These are phyloP conservation scores for Acacia pycnantha DNA, from an alignment of 331 rosid genomes.

Conservation along the genomic window DNA sequence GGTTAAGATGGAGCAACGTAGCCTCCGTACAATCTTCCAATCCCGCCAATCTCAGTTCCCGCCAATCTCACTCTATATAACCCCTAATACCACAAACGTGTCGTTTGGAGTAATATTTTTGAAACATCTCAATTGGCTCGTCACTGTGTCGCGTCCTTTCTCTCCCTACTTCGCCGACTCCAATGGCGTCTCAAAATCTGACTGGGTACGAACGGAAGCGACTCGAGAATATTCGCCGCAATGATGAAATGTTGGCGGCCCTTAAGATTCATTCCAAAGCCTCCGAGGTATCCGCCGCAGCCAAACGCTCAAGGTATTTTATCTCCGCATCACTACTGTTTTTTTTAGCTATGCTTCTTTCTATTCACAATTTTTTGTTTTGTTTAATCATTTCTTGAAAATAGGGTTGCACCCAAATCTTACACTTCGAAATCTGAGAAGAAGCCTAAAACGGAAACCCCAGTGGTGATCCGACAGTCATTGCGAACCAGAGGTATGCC, in stretches of 20 bases:
- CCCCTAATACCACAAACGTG: not conserved
- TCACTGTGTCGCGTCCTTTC: not conserved
- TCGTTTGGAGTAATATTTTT: no score
- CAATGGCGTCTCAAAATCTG: constrained; percentile 56
- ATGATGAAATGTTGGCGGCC: constrained; percentile 77
- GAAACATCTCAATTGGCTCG: not conserved
- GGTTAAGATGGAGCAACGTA: not conserved
- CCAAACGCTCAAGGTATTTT: constrained; percentile 70
- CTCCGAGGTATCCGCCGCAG: constrained; percentile 51
- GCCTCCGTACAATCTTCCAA: not conserved
- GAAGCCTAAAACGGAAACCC: constrained; percentile 56
- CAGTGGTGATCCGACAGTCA: constrained; percentile 70
- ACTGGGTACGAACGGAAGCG: constrained; percentile 78
- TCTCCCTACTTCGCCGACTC: not conserved
- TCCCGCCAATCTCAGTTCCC: constrained; percentile 17
- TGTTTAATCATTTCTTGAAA: not conserved
- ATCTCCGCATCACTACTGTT: not conserved
- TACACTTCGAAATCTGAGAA: constrained; percentile 45
- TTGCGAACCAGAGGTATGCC: constrained; percentile 72
- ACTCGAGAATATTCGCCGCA: constrained; percentile 90
- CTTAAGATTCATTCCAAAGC: constrained; percentile 76
- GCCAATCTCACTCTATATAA: not conserved
- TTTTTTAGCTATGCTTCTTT: not conserved
- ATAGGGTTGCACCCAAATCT: constrained; percentile 60
- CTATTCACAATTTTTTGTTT: no score